These are phyloP conservation scores for Schoenoplectus triqueter DNA, from an alignment of 202 grass and related monocot species.

Conservation along the genomic window DNA sequence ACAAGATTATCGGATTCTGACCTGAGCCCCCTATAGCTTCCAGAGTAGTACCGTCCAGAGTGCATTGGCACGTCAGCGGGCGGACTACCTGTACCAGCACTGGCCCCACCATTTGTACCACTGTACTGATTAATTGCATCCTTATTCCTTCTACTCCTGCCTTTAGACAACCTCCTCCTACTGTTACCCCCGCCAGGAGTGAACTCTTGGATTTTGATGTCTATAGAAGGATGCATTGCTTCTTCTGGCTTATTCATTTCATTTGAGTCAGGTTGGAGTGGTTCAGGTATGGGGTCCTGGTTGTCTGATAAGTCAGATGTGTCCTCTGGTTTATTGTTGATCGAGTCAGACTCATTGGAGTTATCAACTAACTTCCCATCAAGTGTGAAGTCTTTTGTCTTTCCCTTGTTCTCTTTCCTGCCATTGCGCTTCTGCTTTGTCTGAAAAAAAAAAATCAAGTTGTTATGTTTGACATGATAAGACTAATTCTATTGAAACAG, in stretches of 20 bases:
- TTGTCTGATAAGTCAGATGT: slow-evolving; percentile 65
- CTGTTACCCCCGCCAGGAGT: slow-evolving; percentile 19
- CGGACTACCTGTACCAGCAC: slow-evolving; percentile 23
- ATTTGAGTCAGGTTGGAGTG: slow-evolving; percentile 40
- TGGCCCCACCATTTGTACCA: slow-evolving; percentile 2
- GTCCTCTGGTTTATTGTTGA: slow-evolving; percentile 38
- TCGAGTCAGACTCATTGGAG: slow-evolving; percentile 36
- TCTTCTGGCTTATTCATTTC: slow-evolving; percentile 17
- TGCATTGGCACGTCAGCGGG: slow-evolving; percentile 33
- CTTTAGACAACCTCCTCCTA: slow-evolving; percentile 36
- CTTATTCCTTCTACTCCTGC: slow-evolving; percentile 33
- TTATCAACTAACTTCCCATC: slow-evolving; percentile 38
- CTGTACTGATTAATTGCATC: slow-evolving; percentile 32
- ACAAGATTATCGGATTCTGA: slow-evolving; percentile 41
- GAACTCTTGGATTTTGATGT: slow-evolving; percentile 43
- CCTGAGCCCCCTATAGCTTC: slow-evolving; percentile 35
- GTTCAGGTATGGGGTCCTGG: slow-evolving; percentile 36
- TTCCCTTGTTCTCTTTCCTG: slow-evolving; percentile 73
- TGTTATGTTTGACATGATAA: background rate
- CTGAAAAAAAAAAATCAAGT: slow-evolving; percentile 42
- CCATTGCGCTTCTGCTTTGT: slow-evolving; percentile 90
- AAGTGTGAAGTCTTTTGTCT: slow-evolving; percentile 59
- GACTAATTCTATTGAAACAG: background rate
- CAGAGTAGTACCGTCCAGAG: slow-evolving; percentile 33
- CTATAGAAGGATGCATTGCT: slow-evolving; percentile 33